phyloP scores from a whole-genome alignment of 1,284 basidiomycete species.

The Boletellus deceptivus region DNA sequence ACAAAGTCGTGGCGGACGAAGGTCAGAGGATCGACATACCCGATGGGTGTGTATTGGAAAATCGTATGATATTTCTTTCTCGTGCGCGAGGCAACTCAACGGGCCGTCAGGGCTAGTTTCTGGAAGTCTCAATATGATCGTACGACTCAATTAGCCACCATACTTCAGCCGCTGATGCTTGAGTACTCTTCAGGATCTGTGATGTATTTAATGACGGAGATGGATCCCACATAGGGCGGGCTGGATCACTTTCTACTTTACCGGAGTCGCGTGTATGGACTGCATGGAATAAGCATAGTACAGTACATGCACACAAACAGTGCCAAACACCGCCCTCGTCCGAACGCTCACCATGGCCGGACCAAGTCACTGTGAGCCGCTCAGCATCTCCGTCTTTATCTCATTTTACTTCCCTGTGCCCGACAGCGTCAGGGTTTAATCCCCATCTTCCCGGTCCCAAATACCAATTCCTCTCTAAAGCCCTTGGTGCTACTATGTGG shows the following conservation, averaged over 20 bases:
- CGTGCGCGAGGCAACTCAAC: background rate
- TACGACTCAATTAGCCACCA: slow-evolving; percentile 27
- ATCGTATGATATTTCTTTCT: slow-evolving; percentile 50
- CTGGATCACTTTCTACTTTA: background rate
- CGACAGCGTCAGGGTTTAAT: slow-evolving; percentile 69
- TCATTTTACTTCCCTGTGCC: background rate
- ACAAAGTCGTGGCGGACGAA: slow-evolving; percentile 76
- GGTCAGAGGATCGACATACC: slow-evolving; percentile 93
- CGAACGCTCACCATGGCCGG: slow-evolving; percentile 32
- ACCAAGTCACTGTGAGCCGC: slow-evolving; percentile 26
- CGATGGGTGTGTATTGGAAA: slow-evolving; percentile 91
- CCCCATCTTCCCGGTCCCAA: slow-evolving; percentile 79
- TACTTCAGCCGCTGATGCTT: slow-evolving; percentile 34
- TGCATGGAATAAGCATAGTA: no score
- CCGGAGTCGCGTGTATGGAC: no score
- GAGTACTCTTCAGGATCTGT: slow-evolving; percentile 95
- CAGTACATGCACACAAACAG: slow-evolving; percentile 20
- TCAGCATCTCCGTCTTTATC: background rate
- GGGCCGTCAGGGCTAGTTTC: slow-evolving; percentile 47
- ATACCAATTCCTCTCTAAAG: slow-evolving; percentile 79
- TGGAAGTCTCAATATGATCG: slow-evolving; percentile 65
- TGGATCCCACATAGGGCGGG: background rate
- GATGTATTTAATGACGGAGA: slow-evolving; percentile 55
- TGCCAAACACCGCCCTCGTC: slow-evolving; percentile 23
- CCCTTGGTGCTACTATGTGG: slow-evolving; percentile 91